These are phyloP conservation scores for Solanum tarapatanum DNA, from an alignment of 257 asterid species.

Conservation along the genomic window DNA sequence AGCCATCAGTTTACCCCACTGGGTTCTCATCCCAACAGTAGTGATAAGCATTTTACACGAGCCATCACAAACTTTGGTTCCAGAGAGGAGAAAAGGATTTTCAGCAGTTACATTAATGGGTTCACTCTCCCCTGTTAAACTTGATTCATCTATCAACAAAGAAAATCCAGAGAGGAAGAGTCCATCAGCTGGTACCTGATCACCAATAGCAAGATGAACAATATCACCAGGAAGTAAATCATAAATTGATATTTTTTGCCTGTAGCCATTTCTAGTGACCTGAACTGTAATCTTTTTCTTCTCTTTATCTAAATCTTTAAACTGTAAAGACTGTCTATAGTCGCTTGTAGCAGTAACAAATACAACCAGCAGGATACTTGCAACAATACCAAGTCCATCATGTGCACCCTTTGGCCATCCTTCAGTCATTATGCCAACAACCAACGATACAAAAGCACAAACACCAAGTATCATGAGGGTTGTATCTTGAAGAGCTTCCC, in stretches of 20 bases:
- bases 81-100: conserved; percentile 78
- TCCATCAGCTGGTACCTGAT: conserved; percentile 94
- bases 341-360: conserved; percentile 87
- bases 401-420: conserved; percentile 96
- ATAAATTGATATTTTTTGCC: conserved; percentile 70
- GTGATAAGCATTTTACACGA: conserved; percentile 85
- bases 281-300: conserved; percentile 75
- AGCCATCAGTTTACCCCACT: conserved; percentile 92
- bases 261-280: conserved; percentile 71
- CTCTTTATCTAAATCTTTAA: conserved; percentile 84
- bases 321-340: conserved; percentile 71
- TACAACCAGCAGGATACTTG: conserved; percentile 80
- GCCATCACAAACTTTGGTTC: conserved; percentile 87
- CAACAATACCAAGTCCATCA: conserved; percentile 86
- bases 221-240: conserved; percentile 81
- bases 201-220: conserved; percentile 81
- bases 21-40: conserved; percentile 93
- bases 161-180: conserved; percentile 69
- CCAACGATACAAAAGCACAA: conserved; percentile 65
- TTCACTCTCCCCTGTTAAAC: conserved; percentile 88
- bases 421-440: conserved; percentile 79
- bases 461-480: conserved; percentile 90
- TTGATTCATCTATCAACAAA: conserved; percentile 63
- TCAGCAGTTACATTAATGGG: conserved; percentile 54
- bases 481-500: conserved; percentile 96